phyloP scores from a whole-genome alignment of 495 filamentous ascomycete species.

The Talaromyces stipitatus region DNA sequence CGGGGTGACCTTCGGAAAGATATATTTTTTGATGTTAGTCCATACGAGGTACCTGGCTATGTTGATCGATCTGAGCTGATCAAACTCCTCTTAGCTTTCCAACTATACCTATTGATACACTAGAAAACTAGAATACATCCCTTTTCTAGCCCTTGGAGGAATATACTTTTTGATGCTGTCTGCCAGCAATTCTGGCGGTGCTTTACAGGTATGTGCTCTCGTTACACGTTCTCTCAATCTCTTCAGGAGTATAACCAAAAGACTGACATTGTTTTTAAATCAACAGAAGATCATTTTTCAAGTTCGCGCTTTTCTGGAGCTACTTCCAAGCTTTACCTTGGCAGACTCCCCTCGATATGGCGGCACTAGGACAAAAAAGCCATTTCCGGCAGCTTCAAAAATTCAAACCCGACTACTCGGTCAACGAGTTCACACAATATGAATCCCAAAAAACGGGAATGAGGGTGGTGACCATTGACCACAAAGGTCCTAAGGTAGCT shows the following conservation, averaged over 20 bases:
- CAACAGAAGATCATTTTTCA: not conserved
- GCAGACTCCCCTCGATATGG: slow-evolving; percentile 22
- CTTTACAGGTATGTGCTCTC: not conserved
- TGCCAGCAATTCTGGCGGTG: not conserved
- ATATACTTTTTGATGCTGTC: not conserved
- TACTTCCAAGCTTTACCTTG: not conserved
- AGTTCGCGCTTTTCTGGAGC: not conserved
- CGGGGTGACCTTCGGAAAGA: not conserved
- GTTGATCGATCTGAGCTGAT: not conserved
- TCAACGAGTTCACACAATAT: slow-evolving; percentile 80
- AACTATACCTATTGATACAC: not conserved
- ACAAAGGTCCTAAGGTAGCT: slow-evolving; percentile 85
- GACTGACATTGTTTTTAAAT: not conserved
- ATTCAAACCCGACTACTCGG: slow-evolving; percentile 84
- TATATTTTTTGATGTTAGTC: not conserved
- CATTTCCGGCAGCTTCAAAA: slow-evolving; percentile 78
- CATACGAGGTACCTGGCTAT: not conserved
- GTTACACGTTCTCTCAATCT: not conserved
- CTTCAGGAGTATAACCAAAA: not conserved
- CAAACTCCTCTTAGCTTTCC: not conserved
- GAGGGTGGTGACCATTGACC: slow-evolving; percentile 85
- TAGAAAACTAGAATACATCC: not conserved
- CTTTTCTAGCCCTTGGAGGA: not conserved
- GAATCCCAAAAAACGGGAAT: slow-evolving; percentile 83
- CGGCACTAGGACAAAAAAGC: slow-evolving; percentile 21